These are phyloP conservation scores for Solanum tarapatanum DNA, from an alignment of 257 asterid species.

Conservation along the genomic window DNA sequence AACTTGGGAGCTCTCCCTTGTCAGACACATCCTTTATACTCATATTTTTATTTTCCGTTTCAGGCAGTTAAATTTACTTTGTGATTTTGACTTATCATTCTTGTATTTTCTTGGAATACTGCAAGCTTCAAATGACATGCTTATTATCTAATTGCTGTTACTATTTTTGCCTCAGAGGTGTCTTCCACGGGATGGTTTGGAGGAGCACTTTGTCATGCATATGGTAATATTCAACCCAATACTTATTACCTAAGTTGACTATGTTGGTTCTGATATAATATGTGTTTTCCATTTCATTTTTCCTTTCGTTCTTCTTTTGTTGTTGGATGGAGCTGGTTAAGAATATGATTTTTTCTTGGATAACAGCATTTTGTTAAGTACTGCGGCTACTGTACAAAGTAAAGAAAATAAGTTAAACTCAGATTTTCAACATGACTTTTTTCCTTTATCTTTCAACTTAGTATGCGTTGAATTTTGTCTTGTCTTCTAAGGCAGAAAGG, in stretches of 20 bases:
- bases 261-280: neutral
- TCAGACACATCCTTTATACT: neutral
- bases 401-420: neutral
- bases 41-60: neutral
- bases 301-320: neutral
- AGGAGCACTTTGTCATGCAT: constrained; percentile 83
- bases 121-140: neutral
- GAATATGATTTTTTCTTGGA: neutral
- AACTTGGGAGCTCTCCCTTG: neutral
- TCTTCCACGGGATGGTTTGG: constrained; percentile 79
- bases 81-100: neutral
- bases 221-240: constrained; percentile 41
- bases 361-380: neutral
- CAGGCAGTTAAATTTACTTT: neutral
- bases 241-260: neutral
- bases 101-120: neutral
- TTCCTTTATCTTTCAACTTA: neutral
- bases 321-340: neutral
- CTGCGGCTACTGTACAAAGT: neutral
- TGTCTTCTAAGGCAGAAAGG: neutral
- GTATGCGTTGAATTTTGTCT: neutral
- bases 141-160: neutral
- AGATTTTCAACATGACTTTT: neutral
- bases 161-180: constrained; percentile 54
- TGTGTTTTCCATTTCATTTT: neutral